A percentile compares a stretch with the other conserved stretches of the same genome.
These are phyloP conservation scores for Entomophthora muscae DNA, from an alignment of 371 early-diverging fungal genomes.

Conservation along the genomic window DNA sequence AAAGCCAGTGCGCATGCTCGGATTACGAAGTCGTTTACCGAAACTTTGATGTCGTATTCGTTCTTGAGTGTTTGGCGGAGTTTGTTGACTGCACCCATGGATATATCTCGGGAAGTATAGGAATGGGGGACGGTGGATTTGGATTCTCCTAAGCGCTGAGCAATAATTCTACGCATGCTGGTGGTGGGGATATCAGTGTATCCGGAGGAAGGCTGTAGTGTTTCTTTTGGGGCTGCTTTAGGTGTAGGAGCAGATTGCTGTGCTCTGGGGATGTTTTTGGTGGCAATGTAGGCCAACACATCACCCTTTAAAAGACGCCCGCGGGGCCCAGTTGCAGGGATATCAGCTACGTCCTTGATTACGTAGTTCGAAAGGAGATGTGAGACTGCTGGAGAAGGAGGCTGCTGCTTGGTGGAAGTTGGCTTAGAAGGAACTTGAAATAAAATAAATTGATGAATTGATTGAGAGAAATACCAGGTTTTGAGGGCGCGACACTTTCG, in stretches of 20 bases:
- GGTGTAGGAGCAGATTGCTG: neutral
- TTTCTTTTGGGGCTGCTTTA: constrained; percentile 18
- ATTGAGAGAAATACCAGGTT: neutral
- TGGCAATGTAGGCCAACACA: constrained; percentile 47
- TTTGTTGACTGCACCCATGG: constrained; percentile 66
- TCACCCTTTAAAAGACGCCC: constrained; percentile 86
- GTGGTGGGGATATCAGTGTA: constrained; percentile 67
- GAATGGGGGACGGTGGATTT: constrained; percentile 88
- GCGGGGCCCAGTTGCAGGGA: constrained; percentile 69
- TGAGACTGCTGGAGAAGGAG: neutral
- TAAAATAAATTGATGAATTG: neutral
- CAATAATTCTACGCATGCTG: constrained; percentile 79
- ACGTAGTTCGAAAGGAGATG: constrained; percentile 1
- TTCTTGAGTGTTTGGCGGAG: constrained; percentile 24
- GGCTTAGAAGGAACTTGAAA: no score
- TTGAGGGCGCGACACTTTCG: neutral
- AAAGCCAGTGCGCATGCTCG: constrained; percentile 86
- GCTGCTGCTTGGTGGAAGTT: neutral
- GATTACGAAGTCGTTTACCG: constrained; percentile 96
- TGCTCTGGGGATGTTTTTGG: constrained; percentile 9
- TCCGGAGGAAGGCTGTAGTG: constrained; percentile 13
- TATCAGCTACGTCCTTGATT: neutral
- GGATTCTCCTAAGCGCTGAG: constrained; percentile 57
- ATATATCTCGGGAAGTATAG: constrained; percentile 75
- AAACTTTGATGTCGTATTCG: constrained; percentile 62